Evolutionary conservation across 2,329 filamentous ascomycete species (phyloP), one percentile per base, ranked within the genome.

Genomic region (Coniochaeta sp.): DNA sequence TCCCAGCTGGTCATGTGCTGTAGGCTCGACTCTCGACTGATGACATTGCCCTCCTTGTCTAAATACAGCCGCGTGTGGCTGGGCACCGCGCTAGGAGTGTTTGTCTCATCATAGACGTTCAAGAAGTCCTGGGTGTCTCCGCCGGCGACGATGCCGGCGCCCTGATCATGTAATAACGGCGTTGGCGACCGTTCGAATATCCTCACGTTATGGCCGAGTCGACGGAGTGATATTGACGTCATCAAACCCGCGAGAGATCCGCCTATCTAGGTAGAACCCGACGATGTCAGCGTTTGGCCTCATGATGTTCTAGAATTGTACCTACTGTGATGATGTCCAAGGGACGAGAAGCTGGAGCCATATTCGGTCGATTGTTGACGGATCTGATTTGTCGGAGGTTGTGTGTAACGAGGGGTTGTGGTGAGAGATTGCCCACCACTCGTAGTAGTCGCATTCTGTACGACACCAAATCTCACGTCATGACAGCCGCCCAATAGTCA

Each of bases 91-190:
- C 71, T 68, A 0, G 68, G 69, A 12, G 72, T 67, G 5, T 74
- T 68, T 59, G 71, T 72, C 26, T 70, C 70, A 57, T 77, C 75
- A 62, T 79, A 77, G 14, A 70, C 64, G 50, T 72, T 62, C 64
- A 80, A 74, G 64, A 78, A 77, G 6, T 69, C 68, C 24, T 76
- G 73, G 0, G 73, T 73, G 55, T 79, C 74, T 9, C 73, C 73
- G 0, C 77, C 76, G 0, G 77, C 77, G 0, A 79, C 77, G 28
- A 80, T 76, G 2, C 78, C 78, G 5, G 78, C 77, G 8, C 78
- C 78, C 67, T 80, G 77, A 61, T 79, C 74, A 62, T 79, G 77
- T 6, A 59, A 31, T 16, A 59, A n/a, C 26, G 57, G 57, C 22
- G 57, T 59, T 14, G 57, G 57, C 17, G 57, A 47, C 7, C 33